These are phyloP conservation scores for Geranium incanum DNA, from an alignment of 441 rosid species.

Conservation along the genomic window DNA sequence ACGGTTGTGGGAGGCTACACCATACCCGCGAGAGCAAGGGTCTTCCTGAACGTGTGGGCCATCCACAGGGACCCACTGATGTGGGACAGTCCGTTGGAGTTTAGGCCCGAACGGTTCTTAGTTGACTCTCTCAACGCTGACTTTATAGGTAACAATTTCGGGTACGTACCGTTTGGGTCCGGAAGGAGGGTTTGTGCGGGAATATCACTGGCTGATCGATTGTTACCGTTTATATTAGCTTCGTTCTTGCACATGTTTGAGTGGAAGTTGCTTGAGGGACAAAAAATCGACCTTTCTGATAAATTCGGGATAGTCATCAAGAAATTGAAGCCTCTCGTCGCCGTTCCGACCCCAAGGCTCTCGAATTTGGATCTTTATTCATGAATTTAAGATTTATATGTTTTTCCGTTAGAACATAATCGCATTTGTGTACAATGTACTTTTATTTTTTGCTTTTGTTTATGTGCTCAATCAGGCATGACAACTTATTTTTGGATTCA, in stretches of 20 bases:
- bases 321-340: conserved; percentile 34
- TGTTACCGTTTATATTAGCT: conserved; percentile 38
- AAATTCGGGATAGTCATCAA: conserved; percentile 42
- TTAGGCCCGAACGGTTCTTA: conserved; percentile 50
- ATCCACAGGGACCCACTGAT: conserved; percentile 43
- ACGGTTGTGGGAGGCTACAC: conserved; percentile 35
- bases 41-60: conserved; percentile 43
- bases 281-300: conserved; percentile 29
- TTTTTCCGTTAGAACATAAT: too few species aligned
- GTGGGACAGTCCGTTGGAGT: conserved; percentile 46
- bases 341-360: conserved; percentile 34
- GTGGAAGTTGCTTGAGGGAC: conserved; percentile 42
- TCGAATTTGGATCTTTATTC: conserved; percentile 24
- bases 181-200: conserved; percentile 58
- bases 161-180: conserved; percentile 50
- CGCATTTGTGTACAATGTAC: too few species aligned
- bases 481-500: too few species aligned
- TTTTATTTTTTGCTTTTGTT: too few species aligned
- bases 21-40: conserved; percentile 33
- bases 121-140: conserved; percentile 19
- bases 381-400: background rate
- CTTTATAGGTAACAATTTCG: conserved; percentile 29
- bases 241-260: conserved; percentile 46
- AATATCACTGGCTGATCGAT: conserved; percentile 40
- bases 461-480: too few species aligned